These are phyloP conservation scores for peach (Prunus persica) DNA, from an alignment of 306 rosid species.

Conservation along the genomic window DNA sequence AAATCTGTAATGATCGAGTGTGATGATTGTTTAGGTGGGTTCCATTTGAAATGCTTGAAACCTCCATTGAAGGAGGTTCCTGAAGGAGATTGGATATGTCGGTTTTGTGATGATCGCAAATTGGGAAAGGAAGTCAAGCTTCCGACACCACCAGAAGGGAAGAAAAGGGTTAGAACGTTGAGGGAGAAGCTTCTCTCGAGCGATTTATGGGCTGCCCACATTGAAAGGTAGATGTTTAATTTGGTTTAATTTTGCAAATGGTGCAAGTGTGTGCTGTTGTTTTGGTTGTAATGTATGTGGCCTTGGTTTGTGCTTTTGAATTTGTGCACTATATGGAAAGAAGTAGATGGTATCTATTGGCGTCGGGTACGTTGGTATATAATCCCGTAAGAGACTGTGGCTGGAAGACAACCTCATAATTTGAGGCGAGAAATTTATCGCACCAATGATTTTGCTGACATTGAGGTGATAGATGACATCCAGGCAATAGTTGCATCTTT, in stretches of 20 bases:
- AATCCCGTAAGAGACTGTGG: slow-evolving; percentile 85
- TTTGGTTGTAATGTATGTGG: not conserved
- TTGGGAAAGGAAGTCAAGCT: slow-evolving; percentile 50
- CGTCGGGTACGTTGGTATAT: slow-evolving; percentile 75
- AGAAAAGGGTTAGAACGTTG: slow-evolving; percentile 61
- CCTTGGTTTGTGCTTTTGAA: slow-evolving; percentile 17
- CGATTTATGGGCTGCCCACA: slow-evolving; percentile 79
- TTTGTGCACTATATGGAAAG: slow-evolving; percentile 72
- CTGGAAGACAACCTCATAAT: slow-evolving; percentile 88
- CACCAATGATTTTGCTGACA: slow-evolving; percentile 74
- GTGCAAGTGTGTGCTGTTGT: not conserved
- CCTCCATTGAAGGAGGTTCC: slow-evolving; percentile 81
- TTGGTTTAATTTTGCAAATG: not conserved
- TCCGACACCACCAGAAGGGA: slow-evolving; percentile 65
- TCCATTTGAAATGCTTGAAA: slow-evolving; percentile 81
- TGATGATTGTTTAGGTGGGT: slow-evolving; percentile 84
- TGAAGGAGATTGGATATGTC: slow-evolving; percentile 84
- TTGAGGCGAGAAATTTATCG: slow-evolving; percentile 82
- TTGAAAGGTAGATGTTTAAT: slow-evolving; percentile 41
- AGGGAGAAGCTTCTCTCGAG: slow-evolving; percentile 86
- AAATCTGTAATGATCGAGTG: slow-evolving; percentile 76
- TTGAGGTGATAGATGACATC: slow-evolving; percentile 54
- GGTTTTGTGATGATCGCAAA: slow-evolving; percentile 63
- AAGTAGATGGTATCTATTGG: slow-evolving; percentile 64
- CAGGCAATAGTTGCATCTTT: not conserved